Conservation (phyloP, 768 basidiomycete genomes). For the Lentinula raphanica region DNA sequence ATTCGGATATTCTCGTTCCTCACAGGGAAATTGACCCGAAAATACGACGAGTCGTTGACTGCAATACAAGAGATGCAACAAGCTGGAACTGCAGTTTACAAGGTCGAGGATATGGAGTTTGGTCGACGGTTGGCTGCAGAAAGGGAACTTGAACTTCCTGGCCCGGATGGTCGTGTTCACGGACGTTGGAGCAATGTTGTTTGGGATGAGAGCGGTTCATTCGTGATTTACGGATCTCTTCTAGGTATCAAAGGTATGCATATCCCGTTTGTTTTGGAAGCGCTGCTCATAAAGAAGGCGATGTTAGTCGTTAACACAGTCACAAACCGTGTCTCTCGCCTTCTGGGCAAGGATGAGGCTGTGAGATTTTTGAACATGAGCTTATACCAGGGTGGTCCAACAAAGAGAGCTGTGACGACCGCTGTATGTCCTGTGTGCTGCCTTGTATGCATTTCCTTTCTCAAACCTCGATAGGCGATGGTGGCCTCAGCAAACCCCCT, state of each 20-base stretch:
- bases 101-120: conserved; percentile 98
- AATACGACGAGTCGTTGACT: conserved; percentile 90
- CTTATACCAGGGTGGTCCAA: conserved; percentile 90
- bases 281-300: conserved; percentile 69
- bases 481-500: conserved; percentile 95
- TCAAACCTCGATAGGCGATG: conserved; percentile 58
- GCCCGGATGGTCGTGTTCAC: conserved; percentile 64
- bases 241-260: conserved; percentile 87
- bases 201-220: conserved; percentile 98
- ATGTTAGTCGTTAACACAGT: conserved; percentile 84
- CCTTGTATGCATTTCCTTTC: background rate
- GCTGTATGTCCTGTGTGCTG: conserved; percentile 41
- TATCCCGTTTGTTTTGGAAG: background rate
- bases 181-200: conserved; percentile 83
- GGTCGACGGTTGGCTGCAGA: conserved; percentile 93
- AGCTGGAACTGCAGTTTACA: conserved; percentile 87
- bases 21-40: conserved; percentile 81
- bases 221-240: conserved; percentile 89
- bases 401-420: conserved; percentile 78
- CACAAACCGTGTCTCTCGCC: conserved; percentile 84
- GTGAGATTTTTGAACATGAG: conserved; percentile 85
- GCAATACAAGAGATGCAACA: conserved; percentile 99
- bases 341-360: conserved; percentile 92
- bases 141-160: conserved; percentile 81
- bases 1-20: conserved; percentile 92